Evolutionary conservation across 208 protist genomes (phyloP).

Genomic region (Phytomonas sp.): DNA sequence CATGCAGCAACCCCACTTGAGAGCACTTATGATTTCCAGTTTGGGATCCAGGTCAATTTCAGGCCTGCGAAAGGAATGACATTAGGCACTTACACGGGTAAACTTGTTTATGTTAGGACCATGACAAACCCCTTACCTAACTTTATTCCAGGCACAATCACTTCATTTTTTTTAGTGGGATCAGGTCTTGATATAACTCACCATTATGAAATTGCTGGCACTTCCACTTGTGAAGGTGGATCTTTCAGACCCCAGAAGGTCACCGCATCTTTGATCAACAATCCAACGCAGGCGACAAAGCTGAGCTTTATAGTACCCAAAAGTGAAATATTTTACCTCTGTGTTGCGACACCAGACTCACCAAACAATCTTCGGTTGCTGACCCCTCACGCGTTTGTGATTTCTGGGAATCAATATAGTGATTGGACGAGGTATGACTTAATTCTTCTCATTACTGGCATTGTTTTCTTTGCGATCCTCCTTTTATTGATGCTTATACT

Average conservation of each 20-base stretch:
- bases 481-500: conserved; percentile 53
- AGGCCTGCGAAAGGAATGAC: conserved; percentile 6
- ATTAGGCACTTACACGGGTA: conserved; percentile 25
- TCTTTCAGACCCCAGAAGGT: not conserved
- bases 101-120: conserved; percentile 39
- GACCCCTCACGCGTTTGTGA: conserved; percentile 1
- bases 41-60: conserved; percentile 28
- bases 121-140: conserved; percentile 16
- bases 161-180: conserved; percentile 26
- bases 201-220: conserved; percentile 42
- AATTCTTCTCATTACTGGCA: conserved; percentile 65
- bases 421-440: conserved; percentile 49
- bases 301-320: not conserved
- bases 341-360: not conserved
- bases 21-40: conserved; percentile 24
- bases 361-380: conserved; percentile 8
- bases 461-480: conserved; percentile 66
- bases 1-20: conserved; percentile 1
- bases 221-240: conserved; percentile 17
- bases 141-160: conserved; percentile 13
- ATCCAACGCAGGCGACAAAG: not conserved
- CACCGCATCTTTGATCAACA: not conserved
- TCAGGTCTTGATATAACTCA: conserved; percentile 53
- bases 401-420: not conserved
- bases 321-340: not conserved